phyloP scores from a whole-genome alignment of 2,329 filamentous ascomycete species.

The Alternaria triticina region DNA sequence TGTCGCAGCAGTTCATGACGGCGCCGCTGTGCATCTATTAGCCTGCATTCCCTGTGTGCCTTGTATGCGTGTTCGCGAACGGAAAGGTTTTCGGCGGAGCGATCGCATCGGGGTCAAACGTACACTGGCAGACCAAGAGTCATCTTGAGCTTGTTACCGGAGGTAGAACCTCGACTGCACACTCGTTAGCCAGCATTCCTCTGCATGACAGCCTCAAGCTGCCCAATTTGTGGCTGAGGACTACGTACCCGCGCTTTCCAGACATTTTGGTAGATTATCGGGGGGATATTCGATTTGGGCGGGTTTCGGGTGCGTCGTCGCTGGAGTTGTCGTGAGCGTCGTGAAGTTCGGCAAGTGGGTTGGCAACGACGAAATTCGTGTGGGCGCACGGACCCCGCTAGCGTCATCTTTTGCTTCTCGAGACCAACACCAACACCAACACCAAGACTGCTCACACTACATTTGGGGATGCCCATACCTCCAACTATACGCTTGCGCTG shows the following conservation, averaged over 20 bases:
- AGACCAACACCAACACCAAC: neutral
- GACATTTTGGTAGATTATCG: constrained; percentile 22
- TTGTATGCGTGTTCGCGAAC: constrained; percentile 11
- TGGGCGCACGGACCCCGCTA: neutral
- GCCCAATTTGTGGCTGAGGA: neutral
- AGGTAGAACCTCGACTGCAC: constrained; percentile 77
- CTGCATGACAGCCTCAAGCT: neutral
- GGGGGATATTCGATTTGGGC: constrained; percentile 15
- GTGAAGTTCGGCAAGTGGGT: constrained; percentile 13
- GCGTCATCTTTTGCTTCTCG: neutral
- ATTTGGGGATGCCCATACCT: neutral
- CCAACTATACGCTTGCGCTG: neutral
- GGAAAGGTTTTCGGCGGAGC: constrained; percentile 1
- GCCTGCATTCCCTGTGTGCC: constrained; percentile 26
- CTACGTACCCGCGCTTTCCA: constrained; percentile 23
- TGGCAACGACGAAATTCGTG: constrained; percentile 3
- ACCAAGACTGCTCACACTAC: neutral
- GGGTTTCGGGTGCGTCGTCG: constrained; percentile 23
- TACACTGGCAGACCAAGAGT: constrained; percentile 99
- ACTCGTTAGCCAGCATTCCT: constrained; percentile 31
- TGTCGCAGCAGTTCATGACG: constrained; percentile 99
- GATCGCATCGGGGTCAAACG: constrained; percentile 55
- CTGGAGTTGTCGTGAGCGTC: constrained; percentile 15
- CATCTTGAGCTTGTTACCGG: constrained; percentile 99
- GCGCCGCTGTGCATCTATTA: constrained; percentile 72